These are phyloP conservation scores for Neonectria hederae DNA, from an alignment of 2,329 filamentous ascomycete genomes.

Conservation along the genomic window DNA sequence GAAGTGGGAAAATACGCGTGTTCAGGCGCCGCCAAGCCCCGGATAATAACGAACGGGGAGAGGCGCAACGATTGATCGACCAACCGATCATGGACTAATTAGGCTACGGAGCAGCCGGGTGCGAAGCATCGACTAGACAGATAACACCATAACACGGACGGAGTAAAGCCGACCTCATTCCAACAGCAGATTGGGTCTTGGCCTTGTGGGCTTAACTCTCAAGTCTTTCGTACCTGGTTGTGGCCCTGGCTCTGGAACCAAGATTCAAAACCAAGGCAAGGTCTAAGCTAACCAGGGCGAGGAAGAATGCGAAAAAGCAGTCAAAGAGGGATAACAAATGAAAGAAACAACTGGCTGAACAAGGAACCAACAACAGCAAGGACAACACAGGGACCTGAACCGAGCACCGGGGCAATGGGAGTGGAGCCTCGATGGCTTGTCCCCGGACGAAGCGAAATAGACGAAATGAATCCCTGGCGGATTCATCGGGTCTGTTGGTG, in stretches of 20 bases:
- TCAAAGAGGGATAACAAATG: background rate
- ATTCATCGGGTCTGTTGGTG: background rate
- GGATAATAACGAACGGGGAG: background rate
- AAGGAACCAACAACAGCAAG: background rate
- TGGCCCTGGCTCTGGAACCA: background rate
- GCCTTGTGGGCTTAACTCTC: background rate
- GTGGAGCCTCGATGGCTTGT: conserved; percentile 11
- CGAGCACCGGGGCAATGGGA: conserved; percentile 2
- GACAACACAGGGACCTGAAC: background rate
- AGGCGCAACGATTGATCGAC: background rate
- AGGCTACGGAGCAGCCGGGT: background rate
- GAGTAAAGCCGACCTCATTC: conserved; percentile 2
- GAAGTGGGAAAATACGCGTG: background rate
- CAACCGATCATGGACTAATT: background rate
- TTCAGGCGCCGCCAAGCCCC: background rate
- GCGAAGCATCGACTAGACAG: background rate
- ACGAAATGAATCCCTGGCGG: background rate
- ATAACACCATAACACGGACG: background rate
- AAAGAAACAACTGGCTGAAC: background rate
- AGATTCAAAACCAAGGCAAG: background rate
- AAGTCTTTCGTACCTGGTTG: background rate
- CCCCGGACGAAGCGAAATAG: conserved; percentile 24
- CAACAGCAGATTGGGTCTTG: conserved; percentile 10
- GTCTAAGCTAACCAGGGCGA: background rate
- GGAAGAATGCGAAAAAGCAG: background rate